Conservation (phyloP, 768 basidiomycete species). For the Suillus sp. region DNA sequence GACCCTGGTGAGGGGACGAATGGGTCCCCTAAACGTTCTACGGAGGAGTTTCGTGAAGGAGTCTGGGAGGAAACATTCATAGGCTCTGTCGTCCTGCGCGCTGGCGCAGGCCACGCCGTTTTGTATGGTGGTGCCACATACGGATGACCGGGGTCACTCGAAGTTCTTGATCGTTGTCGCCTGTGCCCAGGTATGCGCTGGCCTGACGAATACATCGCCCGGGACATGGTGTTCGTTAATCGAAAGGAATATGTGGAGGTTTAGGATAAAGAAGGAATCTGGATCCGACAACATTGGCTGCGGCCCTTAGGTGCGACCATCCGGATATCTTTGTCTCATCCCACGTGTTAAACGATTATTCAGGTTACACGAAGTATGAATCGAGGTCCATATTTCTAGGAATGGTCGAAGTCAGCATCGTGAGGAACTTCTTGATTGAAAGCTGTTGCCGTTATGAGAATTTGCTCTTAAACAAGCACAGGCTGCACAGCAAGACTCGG, state of each 20-base stretch:
- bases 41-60: constrained; percentile 26
- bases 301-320: too few species aligned
- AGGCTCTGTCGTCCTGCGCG: constrained; percentile 26
- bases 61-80: constrained; percentile 13
- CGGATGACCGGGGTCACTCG: constrained; percentile 28
- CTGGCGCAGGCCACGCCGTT: constrained; percentile 28
- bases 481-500: neutral
- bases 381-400: neutral
- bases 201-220: constrained; percentile 20
- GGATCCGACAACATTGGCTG: neutral
- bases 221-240: constrained; percentile 2
- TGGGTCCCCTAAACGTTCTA: constrained; percentile 21
- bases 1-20: constrained; percentile 17
- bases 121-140: constrained; percentile 27
- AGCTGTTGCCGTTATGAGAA: neutral
- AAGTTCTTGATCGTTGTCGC: constrained; percentile 18
- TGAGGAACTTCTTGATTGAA: neutral
- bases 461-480: neutral
- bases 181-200: constrained; percentile 18
- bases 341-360: neutral
- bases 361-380: neutral
- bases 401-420: neutral
- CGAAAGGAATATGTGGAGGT: neutral
- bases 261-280: neutral
- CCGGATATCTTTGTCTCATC: constrained; percentile 2